Evolutionary conservation across 345 rosid species (phyloP), one percentile per base, ranked within the genome.

Genomic region (Citrus inodora): DNA sequence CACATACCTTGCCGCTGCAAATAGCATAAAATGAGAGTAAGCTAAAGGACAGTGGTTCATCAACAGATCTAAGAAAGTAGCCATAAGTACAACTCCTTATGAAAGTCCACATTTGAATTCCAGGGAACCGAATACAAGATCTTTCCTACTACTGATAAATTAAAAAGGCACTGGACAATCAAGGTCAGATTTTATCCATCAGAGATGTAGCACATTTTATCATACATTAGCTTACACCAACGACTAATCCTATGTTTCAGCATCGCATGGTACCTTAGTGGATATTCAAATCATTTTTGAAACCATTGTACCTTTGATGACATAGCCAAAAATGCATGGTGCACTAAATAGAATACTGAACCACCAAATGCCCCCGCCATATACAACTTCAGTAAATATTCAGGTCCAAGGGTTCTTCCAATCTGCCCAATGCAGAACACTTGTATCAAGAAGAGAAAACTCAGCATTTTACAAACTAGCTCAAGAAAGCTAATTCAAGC

Each of bases 361-460:
- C 98, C 98, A 78, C 97, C 98, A 71, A 89, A 67, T 30, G 94
- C 95, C 64, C 98, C 94, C 56, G 95, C 95, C 46, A 94, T 51
- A 83, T 94, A 93, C 83, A 94, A 82, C 85, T 87, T 90, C 76
- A 94, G 83, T 80, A 92, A 84, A 81, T 82, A 90, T 71, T 88
- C 87, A 69, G 95, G 83, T 78, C 98, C 97, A 80, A 93, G 88
- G 81, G 37, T 78, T 76, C 89, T 86, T 72, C 84, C 97, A 75
- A 92, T 89, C 98, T 94, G 87, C 63, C 74, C 74, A 68, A 74
- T 27, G 32, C 69, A 33, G 71, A 79, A 56, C 28, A 30, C 14
- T 63, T 70, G 11, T 7, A 25, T 7, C 56, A 76, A 8, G 62
- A 71, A 37, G 40, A 62, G 42, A 56, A 79, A 70, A 63, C 58